Evolutionary conservation across 2,329 filamentous ascomycete genomes (phyloP).

Genomic region (Nigrograna mackinnonii): DNA sequence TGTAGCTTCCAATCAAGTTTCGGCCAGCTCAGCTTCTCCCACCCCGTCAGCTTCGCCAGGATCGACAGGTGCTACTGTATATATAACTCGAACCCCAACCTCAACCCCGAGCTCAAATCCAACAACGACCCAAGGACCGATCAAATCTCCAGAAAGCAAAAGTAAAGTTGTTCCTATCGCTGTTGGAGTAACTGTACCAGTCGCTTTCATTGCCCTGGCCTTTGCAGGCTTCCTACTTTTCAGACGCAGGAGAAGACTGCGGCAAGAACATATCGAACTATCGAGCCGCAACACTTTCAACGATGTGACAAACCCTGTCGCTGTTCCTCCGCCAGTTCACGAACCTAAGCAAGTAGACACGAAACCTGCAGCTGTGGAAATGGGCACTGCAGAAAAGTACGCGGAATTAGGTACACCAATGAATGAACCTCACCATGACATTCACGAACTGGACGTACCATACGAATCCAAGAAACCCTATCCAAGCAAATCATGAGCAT

Average conservation of each 20-base stretch:
- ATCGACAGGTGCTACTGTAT: background rate
- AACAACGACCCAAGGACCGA: background rate
- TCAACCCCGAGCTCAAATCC: background rate
- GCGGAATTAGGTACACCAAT: too few species aligned
- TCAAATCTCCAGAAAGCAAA: background rate
- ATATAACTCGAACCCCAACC: background rate
- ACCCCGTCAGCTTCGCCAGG: conserved; percentile 1
- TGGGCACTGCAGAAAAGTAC: too few species aligned
- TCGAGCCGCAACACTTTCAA: too few species aligned
- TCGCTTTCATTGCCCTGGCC: conserved; percentile 8
- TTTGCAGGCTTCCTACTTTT: conserved; percentile 8
- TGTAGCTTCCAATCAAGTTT: background rate
- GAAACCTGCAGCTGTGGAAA: too few species aligned
- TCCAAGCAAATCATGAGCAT: too few species aligned
- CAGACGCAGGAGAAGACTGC: conserved; percentile 2
- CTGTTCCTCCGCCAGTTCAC: too few species aligned
- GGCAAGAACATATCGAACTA: too few species aligned
- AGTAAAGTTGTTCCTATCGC: conserved; percentile 7
- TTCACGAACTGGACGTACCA: too few species aligned
- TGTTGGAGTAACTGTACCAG: conserved; percentile 9
- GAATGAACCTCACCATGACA: too few species aligned
- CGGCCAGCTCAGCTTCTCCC: background rate
- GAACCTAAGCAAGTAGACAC: too few species aligned
- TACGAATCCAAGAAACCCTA: too few species aligned
- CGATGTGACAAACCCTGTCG: too few species aligned